phyloP scores from a whole-genome alignment of 1,139 yeast species.

The Meyerozyma guilliermondii region DNA sequence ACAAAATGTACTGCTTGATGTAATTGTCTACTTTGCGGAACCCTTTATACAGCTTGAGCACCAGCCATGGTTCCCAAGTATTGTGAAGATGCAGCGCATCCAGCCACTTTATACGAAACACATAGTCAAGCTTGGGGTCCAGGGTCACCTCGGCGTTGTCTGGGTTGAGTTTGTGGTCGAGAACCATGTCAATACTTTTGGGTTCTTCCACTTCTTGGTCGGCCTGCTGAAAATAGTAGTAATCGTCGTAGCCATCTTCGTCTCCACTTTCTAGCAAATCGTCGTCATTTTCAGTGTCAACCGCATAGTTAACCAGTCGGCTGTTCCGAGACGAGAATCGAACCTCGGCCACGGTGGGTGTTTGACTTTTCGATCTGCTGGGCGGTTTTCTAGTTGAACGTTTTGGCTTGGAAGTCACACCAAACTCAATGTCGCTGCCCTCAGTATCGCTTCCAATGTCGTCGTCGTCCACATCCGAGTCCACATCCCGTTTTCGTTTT shows the following conservation, averaged over 20 bases:
- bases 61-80: constrained; percentile 80
- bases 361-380: constrained; percentile 5
- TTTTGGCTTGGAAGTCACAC: constrained; percentile 12
- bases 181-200: constrained; percentile 45
- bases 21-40: constrained; percentile 85
- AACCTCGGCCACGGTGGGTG: constrained; percentile 33
- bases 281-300: constrained; percentile 67
- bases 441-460: constrained; percentile 22
- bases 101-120: constrained; percentile 80
- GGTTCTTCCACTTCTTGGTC: constrained; percentile 31
- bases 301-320: constrained; percentile 67
- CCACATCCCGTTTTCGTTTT: constrained; percentile 14
- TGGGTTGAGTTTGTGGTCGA: constrained; percentile 46
- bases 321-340: constrained; percentile 75
- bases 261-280: constrained; percentile 55
- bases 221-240: constrained; percentile 36
- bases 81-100: constrained; percentile 88
- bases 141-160: constrained; percentile 35
- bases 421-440: constrained; percentile 23
- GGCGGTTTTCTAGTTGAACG: constrained; percentile 8
- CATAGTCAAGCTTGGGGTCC: constrained; percentile 56
- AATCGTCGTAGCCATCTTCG: constrained; percentile 36
- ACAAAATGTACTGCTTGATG: constrained; percentile 67
- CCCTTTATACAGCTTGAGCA: constrained; percentile 60
- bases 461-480: constrained; percentile 19